Evolutionary conservation across 257 asterid genomes (phyloP).

Genomic region (Ligustrum vulgare): DNA sequence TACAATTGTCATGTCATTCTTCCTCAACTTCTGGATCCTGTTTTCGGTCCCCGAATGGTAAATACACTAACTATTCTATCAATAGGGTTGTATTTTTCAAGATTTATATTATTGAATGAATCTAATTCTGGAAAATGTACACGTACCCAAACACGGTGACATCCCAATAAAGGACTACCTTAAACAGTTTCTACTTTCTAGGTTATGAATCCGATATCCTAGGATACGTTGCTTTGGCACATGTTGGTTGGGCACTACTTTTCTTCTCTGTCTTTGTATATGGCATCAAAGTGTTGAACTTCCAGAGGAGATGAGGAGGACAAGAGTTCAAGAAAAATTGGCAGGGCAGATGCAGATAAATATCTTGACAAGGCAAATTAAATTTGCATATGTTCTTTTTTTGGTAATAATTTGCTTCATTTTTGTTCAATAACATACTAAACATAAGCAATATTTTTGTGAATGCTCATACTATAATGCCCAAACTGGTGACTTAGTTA

Average conservation of each 20-base stretch:
- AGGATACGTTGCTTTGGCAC: slow-evolving; percentile 60
- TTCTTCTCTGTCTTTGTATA: slow-evolving; percentile 59
- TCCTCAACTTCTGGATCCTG: slow-evolving; percentile 73
- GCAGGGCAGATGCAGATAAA: neutral
- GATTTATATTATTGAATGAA: neutral
- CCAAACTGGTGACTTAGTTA: neutral
- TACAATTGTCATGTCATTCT: slow-evolving; percentile 63
- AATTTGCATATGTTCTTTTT: neutral
- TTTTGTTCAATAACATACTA: neutral
- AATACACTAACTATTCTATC: neutral
- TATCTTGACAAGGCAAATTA: neutral
- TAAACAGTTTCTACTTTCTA: slow-evolving; percentile 35
- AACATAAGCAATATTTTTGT: neutral
- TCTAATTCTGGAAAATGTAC: slow-evolving; percentile 29
- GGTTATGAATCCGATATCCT: slow-evolving; percentile 65
- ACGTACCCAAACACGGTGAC: slow-evolving; percentile 48
- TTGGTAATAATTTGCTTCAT: neutral
- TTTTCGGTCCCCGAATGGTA: slow-evolving; percentile 69
- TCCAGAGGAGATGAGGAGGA: slow-evolving; percentile 55
- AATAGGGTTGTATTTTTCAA: neutral
- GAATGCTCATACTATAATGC: neutral
- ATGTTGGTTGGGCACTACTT: slow-evolving; percentile 66
- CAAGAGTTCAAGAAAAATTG: neutral
- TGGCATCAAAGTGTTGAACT: slow-evolving; percentile 64
- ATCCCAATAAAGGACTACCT: slow-evolving; percentile 55